Evolutionary conservation across 2,329 filamentous ascomycete genomes (phyloP), one percentile per base, ranked within the genome.

Genomic region (Sarocladiaceae sp.): DNA sequence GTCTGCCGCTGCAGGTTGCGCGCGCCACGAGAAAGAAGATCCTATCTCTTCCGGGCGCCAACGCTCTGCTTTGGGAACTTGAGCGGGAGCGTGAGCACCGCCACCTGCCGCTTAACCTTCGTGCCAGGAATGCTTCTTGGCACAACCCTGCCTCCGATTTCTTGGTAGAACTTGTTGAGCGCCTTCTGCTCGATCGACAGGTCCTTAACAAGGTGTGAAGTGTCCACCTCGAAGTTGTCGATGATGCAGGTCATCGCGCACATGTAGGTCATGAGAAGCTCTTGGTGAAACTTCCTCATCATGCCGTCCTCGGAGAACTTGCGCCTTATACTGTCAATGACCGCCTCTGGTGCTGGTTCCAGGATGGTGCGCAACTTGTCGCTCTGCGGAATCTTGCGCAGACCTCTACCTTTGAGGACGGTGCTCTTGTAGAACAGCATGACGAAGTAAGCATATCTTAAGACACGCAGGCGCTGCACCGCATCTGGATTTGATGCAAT

Each of bases 181-280:
- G 79, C 70, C 64, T 78, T 83, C 61, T 82, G 78, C 52, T 89
- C 84, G 46, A 90, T 56, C 57, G 77, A 76, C 48, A 93, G 64
- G 58, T 93, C 88, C 49, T 85, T 78, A 44, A 80, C 76, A 51
- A 94, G 64, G 51, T 83, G 74, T 50, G 74, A 75, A 6, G 82
- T 82, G 55, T 90, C 82, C 45, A 87, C 80, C 57, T 82, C 79
- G 57, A 80, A 88, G 57, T 83, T 80, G 55, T 89, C 84, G 15
- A 89, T 68, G 49, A 87, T 78, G 58, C 85, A 75, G 21, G 82
- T 78, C 48, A 89, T 72, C 1, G 77, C 83, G 54, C 81, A 84
- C 55, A 85, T 78, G 62, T 89, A 83, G 13, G 85, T 87, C 55
- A 82, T 79, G 24, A 90, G 65, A 49, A 87, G 72, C 57, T 91